Percentiles rank a stretch among this genome's conserved stretches.
phyloP scores from a whole-genome alignment of 257 asterid species.

The Solanum bulbocastanum region DNA sequence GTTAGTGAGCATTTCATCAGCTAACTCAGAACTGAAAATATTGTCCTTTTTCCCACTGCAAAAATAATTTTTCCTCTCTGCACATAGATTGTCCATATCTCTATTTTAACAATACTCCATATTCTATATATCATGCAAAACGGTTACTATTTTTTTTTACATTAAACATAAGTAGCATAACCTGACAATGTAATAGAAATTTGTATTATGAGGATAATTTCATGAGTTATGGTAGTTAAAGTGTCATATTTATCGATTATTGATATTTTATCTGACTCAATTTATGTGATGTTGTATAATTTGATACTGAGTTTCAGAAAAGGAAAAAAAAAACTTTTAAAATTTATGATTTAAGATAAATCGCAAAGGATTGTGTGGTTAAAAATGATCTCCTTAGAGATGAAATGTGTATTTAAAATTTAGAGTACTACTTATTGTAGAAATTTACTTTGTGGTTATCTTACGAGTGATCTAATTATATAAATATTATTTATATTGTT shows the following conservation, averaged over 20 bases:
- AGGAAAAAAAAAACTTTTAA: too few relatives aligned
- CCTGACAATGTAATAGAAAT: not conserved
- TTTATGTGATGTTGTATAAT: too few relatives aligned
- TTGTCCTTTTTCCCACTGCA: conserved; percentile 19
- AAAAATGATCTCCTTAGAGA: accelerated
- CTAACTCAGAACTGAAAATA: conserved; percentile 5
- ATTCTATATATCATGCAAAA: not conserved
- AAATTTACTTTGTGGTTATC: too few relatives aligned
- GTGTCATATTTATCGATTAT: not conserved
- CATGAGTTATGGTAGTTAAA: not conserved
- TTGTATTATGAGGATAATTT: not conserved
- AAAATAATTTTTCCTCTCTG: conserved; percentile 10
- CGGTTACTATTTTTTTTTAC: not conserved
- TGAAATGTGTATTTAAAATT: too few relatives aligned
- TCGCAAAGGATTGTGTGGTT: too few relatives aligned
- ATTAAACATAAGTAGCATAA: too few relatives aligned
- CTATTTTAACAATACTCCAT: not conserved
- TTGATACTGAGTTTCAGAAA: too few relatives aligned
- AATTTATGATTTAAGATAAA: too few relatives aligned
- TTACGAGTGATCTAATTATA: not conserved
- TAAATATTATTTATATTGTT: not conserved
- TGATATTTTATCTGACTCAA: accelerated
- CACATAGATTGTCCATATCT: not conserved
- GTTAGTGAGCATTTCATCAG: conserved; percentile 10
- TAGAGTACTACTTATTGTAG: too few relatives aligned